phyloP scores from a whole-genome alignment of 768 basidiomycete genomes.

The Cubamyces lactineus region DNA sequence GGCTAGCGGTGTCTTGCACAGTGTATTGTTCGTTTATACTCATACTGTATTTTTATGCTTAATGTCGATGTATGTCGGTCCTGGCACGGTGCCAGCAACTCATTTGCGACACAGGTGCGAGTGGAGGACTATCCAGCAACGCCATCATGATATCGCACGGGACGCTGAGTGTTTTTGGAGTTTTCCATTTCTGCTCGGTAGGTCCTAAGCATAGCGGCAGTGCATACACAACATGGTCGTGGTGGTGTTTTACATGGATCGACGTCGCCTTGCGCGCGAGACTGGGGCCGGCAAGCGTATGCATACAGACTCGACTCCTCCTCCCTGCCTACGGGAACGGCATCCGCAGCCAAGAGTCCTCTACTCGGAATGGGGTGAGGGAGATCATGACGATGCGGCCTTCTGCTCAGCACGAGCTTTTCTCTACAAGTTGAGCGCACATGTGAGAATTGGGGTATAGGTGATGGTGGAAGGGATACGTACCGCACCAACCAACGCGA shows the following conservation, averaged over 20 bases:
- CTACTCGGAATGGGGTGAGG: background rate
- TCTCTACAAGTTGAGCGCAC: slow-evolving; percentile 45
- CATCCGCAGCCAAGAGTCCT: background rate
- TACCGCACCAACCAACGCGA: slow-evolving; percentile 77
- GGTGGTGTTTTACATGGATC: slow-evolving; percentile 29
- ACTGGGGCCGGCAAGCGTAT: slow-evolving; percentile 12
- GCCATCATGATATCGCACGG: background rate
- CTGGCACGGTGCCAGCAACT: too few species aligned
- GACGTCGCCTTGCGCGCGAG: slow-evolving; percentile 26
- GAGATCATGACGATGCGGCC: slow-evolving; percentile 42
- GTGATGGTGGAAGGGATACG: slow-evolving; percentile 32
- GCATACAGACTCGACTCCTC: slow-evolving; percentile 5
- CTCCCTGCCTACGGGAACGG: slow-evolving; percentile 8
- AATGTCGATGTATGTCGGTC: too few species aligned
- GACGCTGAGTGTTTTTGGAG: slow-evolving; percentile 30
- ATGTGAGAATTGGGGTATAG: background rate
- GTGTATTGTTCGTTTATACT: background rate
- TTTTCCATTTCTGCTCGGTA: slow-evolving; percentile 33
- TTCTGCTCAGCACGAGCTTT: slow-evolving; percentile 69
- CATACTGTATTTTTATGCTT: background rate
- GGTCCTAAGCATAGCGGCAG: slow-evolving; percentile 32
- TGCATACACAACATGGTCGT: slow-evolving; percentile 32
- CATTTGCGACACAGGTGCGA: too few species aligned
- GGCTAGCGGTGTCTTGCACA: background rate
- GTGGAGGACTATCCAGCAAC: too few species aligned